phyloP scores from a whole-genome alignment of 2,329 filamentous ascomycete species.

The Penicillium corylophilum region DNA sequence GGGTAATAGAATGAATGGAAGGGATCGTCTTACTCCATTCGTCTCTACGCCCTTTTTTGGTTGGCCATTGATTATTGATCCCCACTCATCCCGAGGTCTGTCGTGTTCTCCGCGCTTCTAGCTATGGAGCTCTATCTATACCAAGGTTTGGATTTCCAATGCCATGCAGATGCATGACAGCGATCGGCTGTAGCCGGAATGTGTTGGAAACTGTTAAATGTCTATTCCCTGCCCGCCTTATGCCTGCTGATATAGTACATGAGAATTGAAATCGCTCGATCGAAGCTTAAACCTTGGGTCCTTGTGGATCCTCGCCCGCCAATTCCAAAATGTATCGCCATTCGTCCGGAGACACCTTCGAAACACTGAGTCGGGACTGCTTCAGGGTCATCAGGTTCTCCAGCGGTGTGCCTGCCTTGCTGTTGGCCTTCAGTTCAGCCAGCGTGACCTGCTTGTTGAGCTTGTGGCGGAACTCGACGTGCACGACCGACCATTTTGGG shows the following conservation, averaged over 20 bases:
- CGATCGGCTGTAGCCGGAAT: not conserved
- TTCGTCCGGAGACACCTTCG: conserved; percentile 45
- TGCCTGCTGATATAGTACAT: not conserved
- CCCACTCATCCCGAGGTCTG: not conserved
- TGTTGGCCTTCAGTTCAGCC: conserved; percentile 67
- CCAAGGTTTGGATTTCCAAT: not conserved
- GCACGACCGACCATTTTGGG: conserved; percentile 84
- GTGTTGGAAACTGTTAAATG: not conserved
- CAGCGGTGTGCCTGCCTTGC: conserved; percentile 56
- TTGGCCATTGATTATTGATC: conserved; percentile 7
- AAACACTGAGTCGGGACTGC: conserved; percentile 77
- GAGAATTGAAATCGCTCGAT: not conserved
- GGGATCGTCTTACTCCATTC: conserved; percentile 6
- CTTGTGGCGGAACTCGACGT: conserved; percentile 83
- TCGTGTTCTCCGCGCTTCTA: not conserved
- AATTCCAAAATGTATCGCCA: conserved; percentile 51
- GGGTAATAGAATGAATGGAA: conserved; percentile 14
- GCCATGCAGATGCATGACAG: not conserved
- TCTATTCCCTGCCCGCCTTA: not conserved
- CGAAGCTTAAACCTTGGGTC: conserved; percentile 6
- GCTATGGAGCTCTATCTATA: not conserved
- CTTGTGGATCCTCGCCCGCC: conserved; percentile 34
- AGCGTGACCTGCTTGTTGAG: conserved; percentile 70
- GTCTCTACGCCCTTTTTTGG: conserved; percentile 3
- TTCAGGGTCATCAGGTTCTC: conserved; percentile 80